phyloP scores from a whole-genome alignment of 176 grass and related monocot species.

The Puya raimondii region DNA sequence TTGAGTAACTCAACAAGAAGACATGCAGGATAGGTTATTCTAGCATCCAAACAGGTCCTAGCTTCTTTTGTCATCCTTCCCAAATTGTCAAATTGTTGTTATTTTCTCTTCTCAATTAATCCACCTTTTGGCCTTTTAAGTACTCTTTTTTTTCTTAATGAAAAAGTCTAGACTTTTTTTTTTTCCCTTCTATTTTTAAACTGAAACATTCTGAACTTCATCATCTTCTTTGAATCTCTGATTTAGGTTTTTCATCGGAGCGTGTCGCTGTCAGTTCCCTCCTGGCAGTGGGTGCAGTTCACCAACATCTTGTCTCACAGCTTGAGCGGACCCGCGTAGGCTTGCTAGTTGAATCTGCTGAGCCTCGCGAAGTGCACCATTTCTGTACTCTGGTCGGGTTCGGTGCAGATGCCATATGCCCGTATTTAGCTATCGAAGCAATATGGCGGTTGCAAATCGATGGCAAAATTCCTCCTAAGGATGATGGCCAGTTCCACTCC shows the following conservation, averaged over 20 bases:
- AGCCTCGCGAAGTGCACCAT: slow-evolving; percentile 98
- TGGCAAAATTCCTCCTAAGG: slow-evolving; percentile 68
- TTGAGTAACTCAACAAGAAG: too few species aligned
- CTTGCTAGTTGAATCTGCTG: slow-evolving; percentile 79
- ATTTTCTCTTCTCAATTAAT: too few species aligned
- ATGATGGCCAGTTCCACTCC: slow-evolving; percentile 37
- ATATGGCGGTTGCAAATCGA: slow-evolving; percentile 91
- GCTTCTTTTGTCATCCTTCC: too few species aligned
- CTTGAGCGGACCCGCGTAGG: slow-evolving; percentile 80
- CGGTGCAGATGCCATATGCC: slow-evolving; percentile 94
- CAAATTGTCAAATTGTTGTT: too few species aligned
- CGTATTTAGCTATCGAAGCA: slow-evolving; percentile 78
- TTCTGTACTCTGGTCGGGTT: slow-evolving; percentile 93
- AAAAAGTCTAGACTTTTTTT: not conserved
- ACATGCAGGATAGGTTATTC: too few species aligned
- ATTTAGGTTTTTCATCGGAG: slow-evolving; percentile 67
- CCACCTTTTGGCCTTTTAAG: not conserved
- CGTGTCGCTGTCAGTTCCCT: slow-evolving; percentile 83
- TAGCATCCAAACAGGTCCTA: too few species aligned
- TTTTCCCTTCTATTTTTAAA: not conserved
- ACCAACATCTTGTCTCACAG: slow-evolving; percentile 92
- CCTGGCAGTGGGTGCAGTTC: slow-evolving; percentile 91
- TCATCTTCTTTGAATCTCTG: slow-evolving; percentile 19
- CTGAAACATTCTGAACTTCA: not conserved
- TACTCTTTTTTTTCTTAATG: not conserved